Evolutionary conservation across 208 protist genomes (phyloP), one percentile per base, ranked within the genome.

Genomic region (Angomonas desouzai): DNA sequence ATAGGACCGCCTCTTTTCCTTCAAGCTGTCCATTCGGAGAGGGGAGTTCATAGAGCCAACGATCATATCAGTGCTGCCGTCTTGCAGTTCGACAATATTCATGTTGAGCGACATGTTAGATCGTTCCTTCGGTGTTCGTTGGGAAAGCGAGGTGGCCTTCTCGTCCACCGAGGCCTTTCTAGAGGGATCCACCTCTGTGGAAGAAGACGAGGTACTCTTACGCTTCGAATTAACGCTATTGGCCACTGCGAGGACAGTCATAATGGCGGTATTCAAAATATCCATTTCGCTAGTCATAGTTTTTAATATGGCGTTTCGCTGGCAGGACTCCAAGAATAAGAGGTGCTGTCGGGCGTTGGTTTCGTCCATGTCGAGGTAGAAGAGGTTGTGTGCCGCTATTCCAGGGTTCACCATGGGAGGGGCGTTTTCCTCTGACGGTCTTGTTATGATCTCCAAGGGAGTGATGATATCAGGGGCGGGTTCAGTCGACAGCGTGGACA

Each of bases 41-140:
- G 45, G 45, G 20, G 45, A 51, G 45, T 51, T 51, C 18, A 51
- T 27, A 23, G 10, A 51, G 45, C n/a, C n/a, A 23, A 51, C 6
- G 20, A 51, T 51, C 45, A 51, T 51, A 23, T 51, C 45, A 13
- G 45, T 51, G 20, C 45, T 51, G 6, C 45, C 45, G 45, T 51
- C 45, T 23, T 23, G 10, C 20, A 51, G 45, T 51, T 51, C 45
- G 9, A 51, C 45, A 23, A 51, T 51, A 51, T 51, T 51, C 45
- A 51, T 51, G 20, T 51, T 51, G 18, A 51, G 9, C 45, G 45
- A 51, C 45, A 51, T 27, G 45, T 40, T 40, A 40, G 36, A 40
- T 18, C 36, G 36, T 40, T 40, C 36, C 13, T 40, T 40, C 36
- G 36, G 36, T 6, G 36, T 18, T 40, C 36, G 36, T 40, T 40